phyloP scores from a whole-genome alignment of 805 yeast species.

The Teunomyces lycoperdinae region DNA sequence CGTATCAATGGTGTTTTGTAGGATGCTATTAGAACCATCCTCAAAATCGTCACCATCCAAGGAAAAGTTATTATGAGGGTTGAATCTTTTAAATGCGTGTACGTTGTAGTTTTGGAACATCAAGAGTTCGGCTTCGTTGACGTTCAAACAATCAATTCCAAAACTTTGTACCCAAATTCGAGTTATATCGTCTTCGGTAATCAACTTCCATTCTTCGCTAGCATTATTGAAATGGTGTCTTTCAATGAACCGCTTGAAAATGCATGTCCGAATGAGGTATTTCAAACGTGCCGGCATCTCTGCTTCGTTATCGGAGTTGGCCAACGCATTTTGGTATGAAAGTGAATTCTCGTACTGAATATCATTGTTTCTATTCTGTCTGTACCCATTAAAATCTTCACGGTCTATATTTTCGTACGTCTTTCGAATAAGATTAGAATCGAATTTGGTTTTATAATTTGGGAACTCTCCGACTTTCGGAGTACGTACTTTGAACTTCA shows the following conservation, averaged over 20 bases:
- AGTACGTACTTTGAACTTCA: slow-evolving; percentile 41
- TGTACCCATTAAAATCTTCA: slow-evolving; percentile 2
- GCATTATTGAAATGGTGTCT: slow-evolving; percentile 23
- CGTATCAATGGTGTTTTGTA: slow-evolving; percentile 35
- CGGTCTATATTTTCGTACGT: slow-evolving; percentile 4
- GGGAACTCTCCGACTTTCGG: slow-evolving; percentile 54
- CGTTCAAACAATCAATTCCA: slow-evolving; percentile 50
- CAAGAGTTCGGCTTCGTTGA: slow-evolving; percentile 49
- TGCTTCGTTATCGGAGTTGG: slow-evolving; percentile 30
- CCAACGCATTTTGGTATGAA: slow-evolving; percentile 22
- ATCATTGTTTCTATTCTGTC: slow-evolving; percentile 16
- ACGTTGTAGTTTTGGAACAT: slow-evolving; percentile 38
- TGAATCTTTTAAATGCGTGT: slow-evolving; percentile 20
- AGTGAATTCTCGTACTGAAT: slow-evolving; percentile 28
- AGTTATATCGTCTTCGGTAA: slow-evolving; percentile 59
- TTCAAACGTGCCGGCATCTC: slow-evolving; percentile 53
- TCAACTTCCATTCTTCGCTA: slow-evolving; percentile 48
- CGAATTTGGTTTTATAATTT: slow-evolving; percentile 37
- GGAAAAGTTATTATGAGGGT: slow-evolving; percentile 27
- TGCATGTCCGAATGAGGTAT: slow-evolving; percentile 55
- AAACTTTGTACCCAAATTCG: slow-evolving; percentile 53
- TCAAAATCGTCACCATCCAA: slow-evolving; percentile 21
- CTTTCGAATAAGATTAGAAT: slow-evolving; percentile 21
- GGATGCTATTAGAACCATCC: slow-evolving; percentile 17
- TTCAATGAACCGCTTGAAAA: slow-evolving; percentile 50